Conservation (phyloP, 2,329 filamentous ascomycete genomes). For the Macrophomina pseudophaseolina region DNA sequence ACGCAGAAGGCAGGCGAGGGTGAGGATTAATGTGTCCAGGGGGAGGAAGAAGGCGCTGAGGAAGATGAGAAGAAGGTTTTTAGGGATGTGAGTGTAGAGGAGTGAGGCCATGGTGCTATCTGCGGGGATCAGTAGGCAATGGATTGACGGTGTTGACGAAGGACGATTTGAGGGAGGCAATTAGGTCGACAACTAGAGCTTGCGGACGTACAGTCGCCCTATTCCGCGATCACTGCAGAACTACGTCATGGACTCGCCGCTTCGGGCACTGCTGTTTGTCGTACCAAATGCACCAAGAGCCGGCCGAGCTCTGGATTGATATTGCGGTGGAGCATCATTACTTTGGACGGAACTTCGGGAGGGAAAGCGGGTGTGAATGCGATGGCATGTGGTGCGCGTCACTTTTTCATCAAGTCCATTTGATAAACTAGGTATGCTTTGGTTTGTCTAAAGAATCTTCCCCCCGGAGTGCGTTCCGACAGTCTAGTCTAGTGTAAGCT, state of each 20-base stretch:
- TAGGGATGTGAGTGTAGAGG: slow-evolving; percentile 50
- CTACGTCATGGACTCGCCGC: slow-evolving; percentile 22
- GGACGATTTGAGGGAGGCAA: too few species aligned
- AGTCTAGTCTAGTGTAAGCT: too few species aligned
- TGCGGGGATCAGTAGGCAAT: background rate
- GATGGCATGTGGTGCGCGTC: slow-evolving; percentile 3
- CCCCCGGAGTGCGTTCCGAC: too few species aligned
- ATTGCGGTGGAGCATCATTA: background rate
- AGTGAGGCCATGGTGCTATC: slow-evolving; percentile 30
- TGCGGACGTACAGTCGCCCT: too few species aligned
- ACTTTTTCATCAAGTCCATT: background rate
- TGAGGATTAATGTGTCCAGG: slow-evolving; percentile 41
- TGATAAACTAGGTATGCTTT: too few species aligned
- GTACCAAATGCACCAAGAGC: background rate
- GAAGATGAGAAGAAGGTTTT: slow-evolving; percentile 55
- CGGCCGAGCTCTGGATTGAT: background rate
- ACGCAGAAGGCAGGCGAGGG: slow-evolving; percentile 42
- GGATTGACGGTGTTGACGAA: too few species aligned
- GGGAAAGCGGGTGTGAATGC: background rate
- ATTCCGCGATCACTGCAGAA: background rate
- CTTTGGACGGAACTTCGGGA: background rate
- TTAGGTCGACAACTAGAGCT: too few species aligned
- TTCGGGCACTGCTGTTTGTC: background rate
- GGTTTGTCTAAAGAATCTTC: too few species aligned
- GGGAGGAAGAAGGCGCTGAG: slow-evolving; percentile 41